phyloP scores from a whole-genome alignment of 257 asterid genomes.

The Leptodermis oblonga region DNA sequence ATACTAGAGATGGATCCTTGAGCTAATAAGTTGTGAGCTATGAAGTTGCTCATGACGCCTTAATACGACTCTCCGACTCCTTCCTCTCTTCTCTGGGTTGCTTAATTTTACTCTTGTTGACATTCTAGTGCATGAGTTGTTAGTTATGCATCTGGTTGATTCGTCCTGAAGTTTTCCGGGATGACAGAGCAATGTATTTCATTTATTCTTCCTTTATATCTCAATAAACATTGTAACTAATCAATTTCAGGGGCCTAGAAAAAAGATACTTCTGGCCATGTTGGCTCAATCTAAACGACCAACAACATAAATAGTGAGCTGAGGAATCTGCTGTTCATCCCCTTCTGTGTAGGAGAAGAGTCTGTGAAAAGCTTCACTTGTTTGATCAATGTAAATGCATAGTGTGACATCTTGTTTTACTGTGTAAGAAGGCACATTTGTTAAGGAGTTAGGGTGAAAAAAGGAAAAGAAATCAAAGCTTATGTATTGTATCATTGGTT shows the following conservation, averaged over 20 bases:
- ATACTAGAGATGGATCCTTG: background rate
- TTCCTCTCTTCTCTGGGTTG: background rate
- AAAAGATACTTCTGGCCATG: constrained; percentile 55
- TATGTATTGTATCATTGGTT: no score
- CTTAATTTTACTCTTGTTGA: no score
- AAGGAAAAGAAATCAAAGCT: no score
- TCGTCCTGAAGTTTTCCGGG: no score
- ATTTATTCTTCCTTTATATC: background rate
- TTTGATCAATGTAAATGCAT: background rate
- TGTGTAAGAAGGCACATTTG: no score
- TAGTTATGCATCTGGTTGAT: no score
- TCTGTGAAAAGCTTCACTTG: constrained; percentile 2
- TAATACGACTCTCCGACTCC: background rate
- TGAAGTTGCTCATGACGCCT: background rate
- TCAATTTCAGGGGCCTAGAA: constrained; percentile 68
- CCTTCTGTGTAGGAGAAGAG: no score
- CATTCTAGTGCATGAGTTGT: no score
- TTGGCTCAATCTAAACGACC: constrained; percentile 33
- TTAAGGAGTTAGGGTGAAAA: no score
- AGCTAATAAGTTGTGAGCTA: background rate
- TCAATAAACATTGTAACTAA: background rate
- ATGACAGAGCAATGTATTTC: background rate
- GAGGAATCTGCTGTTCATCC: background rate
- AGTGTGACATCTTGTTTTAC: background rate
- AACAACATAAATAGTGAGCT: constrained; percentile 9